Evolutionary conservation across 768 basidiomycete genomes (phyloP).

Genomic region (Gloeopeniophorella convolvens): DNA sequence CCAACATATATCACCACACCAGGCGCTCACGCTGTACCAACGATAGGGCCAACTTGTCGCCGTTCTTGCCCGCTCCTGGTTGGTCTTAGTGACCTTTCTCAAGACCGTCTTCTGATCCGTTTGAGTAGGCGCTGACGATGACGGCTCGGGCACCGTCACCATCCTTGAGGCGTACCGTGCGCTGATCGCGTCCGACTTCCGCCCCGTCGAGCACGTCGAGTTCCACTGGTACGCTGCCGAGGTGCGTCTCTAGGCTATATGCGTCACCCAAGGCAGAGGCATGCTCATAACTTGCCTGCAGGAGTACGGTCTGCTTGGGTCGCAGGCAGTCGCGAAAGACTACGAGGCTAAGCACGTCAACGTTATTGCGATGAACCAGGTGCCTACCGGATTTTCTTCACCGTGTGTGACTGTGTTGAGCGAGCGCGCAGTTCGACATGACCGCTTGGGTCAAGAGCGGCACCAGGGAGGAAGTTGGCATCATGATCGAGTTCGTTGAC

Average conservation of each 20-base stretch:
- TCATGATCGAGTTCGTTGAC: conserved; percentile 83
- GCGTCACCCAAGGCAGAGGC: neutral
- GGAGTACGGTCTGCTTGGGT: conserved; percentile 84
- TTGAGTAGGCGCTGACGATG: conserved; percentile 57
- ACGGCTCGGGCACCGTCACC: conserved; percentile 62
- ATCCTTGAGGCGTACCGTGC: conserved; percentile 73
- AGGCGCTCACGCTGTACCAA: conserved; percentile 9
- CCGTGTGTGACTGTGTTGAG: conserved; percentile 7
- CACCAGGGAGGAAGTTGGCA: conserved; percentile 57
- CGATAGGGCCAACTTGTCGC: conserved; percentile 66
- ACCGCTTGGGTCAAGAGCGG: conserved; percentile 86
- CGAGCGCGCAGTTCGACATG: conserved; percentile 66
- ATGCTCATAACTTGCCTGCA: conserved; percentile 23
- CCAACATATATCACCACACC: conserved; percentile 2
- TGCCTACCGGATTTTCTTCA: conserved; percentile 27
- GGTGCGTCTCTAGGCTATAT: conserved; percentile 36
- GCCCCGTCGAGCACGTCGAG: conserved; percentile 58
- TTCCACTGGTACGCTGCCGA: conserved; percentile 86
- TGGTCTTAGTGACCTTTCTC: neutral
- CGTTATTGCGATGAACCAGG: conserved; percentile 81
- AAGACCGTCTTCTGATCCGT: conserved; percentile 4
- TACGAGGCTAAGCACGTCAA: conserved; percentile 60
- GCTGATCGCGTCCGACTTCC: conserved; percentile 62
- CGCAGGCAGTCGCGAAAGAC: conserved; percentile 80
- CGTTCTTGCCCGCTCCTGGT: conserved; percentile 75